A percentile compares a stretch with the other conserved stretches of the same genome.
phyloP scores from a whole-genome alignment of 2,329 filamentous ascomycete species.

The Alternaria dauci region DNA sequence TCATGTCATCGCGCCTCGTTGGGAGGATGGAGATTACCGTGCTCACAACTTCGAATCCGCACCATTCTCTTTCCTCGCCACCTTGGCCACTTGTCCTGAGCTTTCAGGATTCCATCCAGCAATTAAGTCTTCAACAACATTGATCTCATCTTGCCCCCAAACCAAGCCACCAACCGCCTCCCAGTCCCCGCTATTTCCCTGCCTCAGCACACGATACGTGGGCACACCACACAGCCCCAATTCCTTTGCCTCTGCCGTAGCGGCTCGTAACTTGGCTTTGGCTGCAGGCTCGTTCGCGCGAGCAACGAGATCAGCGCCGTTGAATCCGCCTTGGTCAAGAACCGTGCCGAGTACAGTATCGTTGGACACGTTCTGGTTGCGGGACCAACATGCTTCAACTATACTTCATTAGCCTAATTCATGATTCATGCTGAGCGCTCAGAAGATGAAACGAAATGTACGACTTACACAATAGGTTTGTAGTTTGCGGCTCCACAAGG shows the following conservation, averaged over 20 bases:
- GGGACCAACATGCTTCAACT: slow-evolving; percentile 47
- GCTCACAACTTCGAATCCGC: slow-evolving; percentile 10
- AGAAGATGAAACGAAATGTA: fast-evolving
- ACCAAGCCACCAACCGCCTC: slow-evolving; percentile 34
- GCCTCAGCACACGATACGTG: slow-evolving; percentile 40
- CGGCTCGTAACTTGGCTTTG: slow-evolving; percentile 37
- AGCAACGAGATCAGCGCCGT: slow-evolving; percentile 36
- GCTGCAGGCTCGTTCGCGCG: slow-evolving; percentile 33
- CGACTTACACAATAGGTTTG: slow-evolving; percentile 37
- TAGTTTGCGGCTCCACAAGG: slow-evolving; percentile 35
- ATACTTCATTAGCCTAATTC: slow-evolving; percentile 11
- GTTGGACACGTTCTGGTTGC: slow-evolving; percentile 40
- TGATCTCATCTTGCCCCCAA: slow-evolving; percentile 48
- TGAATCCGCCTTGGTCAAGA: slow-evolving; percentile 38
- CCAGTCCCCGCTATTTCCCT: slow-evolving; percentile 21
- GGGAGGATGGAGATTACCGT: neutral
- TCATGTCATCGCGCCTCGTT: neutral
- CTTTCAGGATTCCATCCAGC: slow-evolving; percentile 39
- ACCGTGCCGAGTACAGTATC: slow-evolving; percentile 33
- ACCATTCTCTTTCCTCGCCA: slow-evolving; percentile 9
- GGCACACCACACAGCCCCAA: slow-evolving; percentile 46
- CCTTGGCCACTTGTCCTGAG: slow-evolving; percentile 14
- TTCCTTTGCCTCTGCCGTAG: slow-evolving; percentile 44
- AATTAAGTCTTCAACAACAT: slow-evolving; percentile 47
- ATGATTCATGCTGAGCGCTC: neutral